Conservation (phyloP, 768 basidiomycete genomes). For the Boletales sp. region DNA sequence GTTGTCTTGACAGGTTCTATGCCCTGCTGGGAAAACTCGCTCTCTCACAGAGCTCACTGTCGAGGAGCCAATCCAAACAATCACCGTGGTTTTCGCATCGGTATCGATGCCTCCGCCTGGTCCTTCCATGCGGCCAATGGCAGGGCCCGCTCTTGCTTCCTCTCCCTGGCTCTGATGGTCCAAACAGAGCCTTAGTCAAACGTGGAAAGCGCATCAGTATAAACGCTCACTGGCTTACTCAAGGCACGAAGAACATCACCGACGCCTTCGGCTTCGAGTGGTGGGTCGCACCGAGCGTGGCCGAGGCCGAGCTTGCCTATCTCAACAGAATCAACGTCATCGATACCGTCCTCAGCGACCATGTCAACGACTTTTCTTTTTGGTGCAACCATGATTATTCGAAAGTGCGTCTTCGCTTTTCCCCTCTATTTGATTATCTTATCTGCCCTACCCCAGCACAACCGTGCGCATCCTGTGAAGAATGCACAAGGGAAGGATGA, state of each 20-base stretch:
- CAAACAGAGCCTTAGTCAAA: constrained; percentile 77
- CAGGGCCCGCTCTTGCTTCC: constrained; percentile 76
- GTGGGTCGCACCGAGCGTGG: constrained; percentile 86
- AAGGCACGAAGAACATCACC: constrained; percentile 75
- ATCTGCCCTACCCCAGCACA: constrained; percentile 50
- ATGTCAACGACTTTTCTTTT: constrained; percentile 94
- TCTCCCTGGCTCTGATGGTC: constrained; percentile 91
- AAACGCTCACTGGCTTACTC: constrained; percentile 59
- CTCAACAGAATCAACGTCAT: constrained; percentile 79
- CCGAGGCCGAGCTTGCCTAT: constrained; percentile 90
- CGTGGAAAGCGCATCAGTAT: constrained; percentile 69
- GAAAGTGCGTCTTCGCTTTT: constrained; percentile 56
- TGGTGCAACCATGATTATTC: constrained; percentile 76
- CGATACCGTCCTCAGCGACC: constrained; percentile 88
- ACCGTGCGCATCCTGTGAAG: constrained; percentile 57
- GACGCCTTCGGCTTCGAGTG: constrained; percentile 81
- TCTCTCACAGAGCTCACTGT: constrained; percentile 78
- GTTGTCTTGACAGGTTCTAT: constrained; percentile 46
- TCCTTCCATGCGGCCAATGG: constrained; percentile 40
- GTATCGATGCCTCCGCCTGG: constrained; percentile 84
- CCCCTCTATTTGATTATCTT: neutral
- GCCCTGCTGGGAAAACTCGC: constrained; percentile 65
- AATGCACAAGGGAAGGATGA: constrained; percentile 70
- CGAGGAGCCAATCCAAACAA: constrained; percentile 60
- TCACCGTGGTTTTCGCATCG: constrained; percentile 73